Percentiles rank a stretch among this genome's conserved stretches.
Evolutionary conservation across 2,329 filamentous ascomycete species (phyloP).

Genomic region (Neofusicoccum cordaticola): DNA sequence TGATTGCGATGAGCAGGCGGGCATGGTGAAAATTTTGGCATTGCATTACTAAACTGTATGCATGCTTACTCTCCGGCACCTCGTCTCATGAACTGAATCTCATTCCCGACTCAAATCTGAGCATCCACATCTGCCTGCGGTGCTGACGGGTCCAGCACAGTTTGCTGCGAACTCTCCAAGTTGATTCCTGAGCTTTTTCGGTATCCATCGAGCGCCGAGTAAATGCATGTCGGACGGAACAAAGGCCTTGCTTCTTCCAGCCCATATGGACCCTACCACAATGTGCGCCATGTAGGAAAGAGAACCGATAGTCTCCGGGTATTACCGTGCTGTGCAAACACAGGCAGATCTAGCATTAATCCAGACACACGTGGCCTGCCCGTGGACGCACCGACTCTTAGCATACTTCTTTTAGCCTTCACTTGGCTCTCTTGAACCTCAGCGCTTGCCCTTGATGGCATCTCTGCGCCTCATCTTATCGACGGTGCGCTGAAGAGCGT

Average conservation of each 20-base stretch:
- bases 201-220: background rate
- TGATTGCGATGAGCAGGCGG: no score
- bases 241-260: background rate
- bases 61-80: no score
- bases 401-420: no score
- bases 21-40: no score
- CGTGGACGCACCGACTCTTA: no score
- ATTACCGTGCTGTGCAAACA: background rate
- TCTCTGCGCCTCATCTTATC: slow-evolving; percentile 48
- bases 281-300: background rate
- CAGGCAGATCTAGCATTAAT: background rate
- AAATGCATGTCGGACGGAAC: background rate
- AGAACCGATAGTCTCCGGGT: background rate
- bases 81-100: no score
- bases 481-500: slow-evolving; percentile 53
- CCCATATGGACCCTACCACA: background rate
- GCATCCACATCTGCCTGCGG: no score
- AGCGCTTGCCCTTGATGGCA: slow-evolving; percentile 9
- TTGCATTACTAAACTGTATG: no score
- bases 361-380: no score
- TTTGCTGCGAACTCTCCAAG: no score
- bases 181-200: background rate
- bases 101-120: no score
- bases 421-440: background rate
- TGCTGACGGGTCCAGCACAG: no score